These are phyloP conservation scores for Aspergillus piperis DNA, from an alignment of 2,329 filamentous ascomycete genomes.

Conservation along the genomic window DNA sequence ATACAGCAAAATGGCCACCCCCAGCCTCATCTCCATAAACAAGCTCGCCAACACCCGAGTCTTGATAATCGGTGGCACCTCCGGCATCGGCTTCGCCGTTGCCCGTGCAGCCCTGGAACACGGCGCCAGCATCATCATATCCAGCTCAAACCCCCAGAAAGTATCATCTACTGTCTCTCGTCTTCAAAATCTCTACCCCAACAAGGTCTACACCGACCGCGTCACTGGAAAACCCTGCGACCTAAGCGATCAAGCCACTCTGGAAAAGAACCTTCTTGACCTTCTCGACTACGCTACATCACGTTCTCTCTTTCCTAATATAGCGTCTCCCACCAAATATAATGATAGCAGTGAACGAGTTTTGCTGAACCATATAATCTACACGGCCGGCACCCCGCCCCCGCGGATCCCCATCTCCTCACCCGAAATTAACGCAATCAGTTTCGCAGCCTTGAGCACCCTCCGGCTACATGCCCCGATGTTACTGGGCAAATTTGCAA, in stretches of 20 bases:
- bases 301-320: neutral
- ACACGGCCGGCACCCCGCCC: constrained; percentile 51
- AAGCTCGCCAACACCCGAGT: constrained; percentile 52
- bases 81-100: constrained; percentile 55
- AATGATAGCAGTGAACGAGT: constrained; percentile 2
- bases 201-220: constrained; percentile 25
- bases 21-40: constrained; percentile 29
- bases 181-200: constrained; percentile 48
- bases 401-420: constrained; percentile 26
- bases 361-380: constrained; percentile 53
- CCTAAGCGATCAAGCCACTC: constrained; percentile 41
- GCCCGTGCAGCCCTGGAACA: constrained; percentile 55
- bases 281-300: constrained; percentile 45
- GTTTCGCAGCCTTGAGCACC: constrained; percentile 23
- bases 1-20: neutral
- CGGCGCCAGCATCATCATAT: constrained; percentile 51
- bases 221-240: constrained; percentile 49
- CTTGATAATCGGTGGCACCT: constrained; percentile 55
- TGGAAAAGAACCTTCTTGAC: constrained; percentile 47
- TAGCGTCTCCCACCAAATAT: constrained; percentile 16
- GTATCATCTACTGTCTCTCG: constrained; percentile 43
- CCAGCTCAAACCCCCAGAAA: constrained; percentile 45
- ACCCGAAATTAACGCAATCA: constrained; percentile 21
- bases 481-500: constrained; percentile 46
- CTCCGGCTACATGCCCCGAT: constrained; percentile 40